phyloP scores from a whole-genome alignment of 1,284 basidiomycete species.

The Chalciporus sp. region DNA sequence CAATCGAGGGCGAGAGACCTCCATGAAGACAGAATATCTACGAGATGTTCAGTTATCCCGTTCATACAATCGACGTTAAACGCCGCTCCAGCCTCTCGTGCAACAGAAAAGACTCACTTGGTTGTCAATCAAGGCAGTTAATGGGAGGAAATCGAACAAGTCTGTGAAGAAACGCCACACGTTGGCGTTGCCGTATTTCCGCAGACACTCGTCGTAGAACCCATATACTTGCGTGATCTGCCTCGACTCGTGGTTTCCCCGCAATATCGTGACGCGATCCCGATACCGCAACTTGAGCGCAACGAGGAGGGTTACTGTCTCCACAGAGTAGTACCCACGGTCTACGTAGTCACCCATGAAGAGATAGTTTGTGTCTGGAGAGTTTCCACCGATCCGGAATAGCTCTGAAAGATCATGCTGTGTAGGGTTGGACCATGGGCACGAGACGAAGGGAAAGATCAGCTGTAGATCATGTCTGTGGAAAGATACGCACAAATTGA shows the following conservation, averaged over 20 bases:
- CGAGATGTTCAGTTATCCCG: slow-evolving; percentile 14
- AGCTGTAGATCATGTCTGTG: slow-evolving; percentile 25
- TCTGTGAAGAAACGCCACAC: slow-evolving; percentile 99
- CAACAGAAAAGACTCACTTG: slow-evolving; percentile 67
- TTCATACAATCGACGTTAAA: neutral
- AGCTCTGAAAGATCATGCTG: slow-evolving; percentile 99
- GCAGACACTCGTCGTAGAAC: slow-evolving; percentile 99
- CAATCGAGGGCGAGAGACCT: slow-evolving; percentile 97
- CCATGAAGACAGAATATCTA: slow-evolving; percentile 99
- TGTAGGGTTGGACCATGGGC: slow-evolving; percentile 10
- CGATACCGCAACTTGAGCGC: slow-evolving; percentile 98
- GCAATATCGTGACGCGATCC: slow-evolving; percentile 96
- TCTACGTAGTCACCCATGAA: slow-evolving; percentile 99
- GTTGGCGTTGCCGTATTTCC: slow-evolving; percentile 99
- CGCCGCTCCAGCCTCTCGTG: slow-evolving; percentile 10
- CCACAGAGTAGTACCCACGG: slow-evolving; percentile 98
- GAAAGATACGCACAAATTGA: slow-evolving; percentile 86
- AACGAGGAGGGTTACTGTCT: slow-evolving; percentile 98
- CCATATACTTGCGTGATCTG: slow-evolving; percentile 99
- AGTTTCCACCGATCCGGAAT: slow-evolving; percentile 99
- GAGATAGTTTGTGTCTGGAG: slow-evolving; percentile 99
- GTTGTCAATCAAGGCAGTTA: slow-evolving; percentile 97
- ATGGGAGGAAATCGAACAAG: slow-evolving; percentile 96
- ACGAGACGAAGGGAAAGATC: slow-evolving; percentile 23
- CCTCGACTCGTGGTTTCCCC: slow-evolving; percentile 98